Conservation (phyloP, 2,329 filamentous ascomycete genomes). For the Aspergillus pseudoviridinutans region DNA sequence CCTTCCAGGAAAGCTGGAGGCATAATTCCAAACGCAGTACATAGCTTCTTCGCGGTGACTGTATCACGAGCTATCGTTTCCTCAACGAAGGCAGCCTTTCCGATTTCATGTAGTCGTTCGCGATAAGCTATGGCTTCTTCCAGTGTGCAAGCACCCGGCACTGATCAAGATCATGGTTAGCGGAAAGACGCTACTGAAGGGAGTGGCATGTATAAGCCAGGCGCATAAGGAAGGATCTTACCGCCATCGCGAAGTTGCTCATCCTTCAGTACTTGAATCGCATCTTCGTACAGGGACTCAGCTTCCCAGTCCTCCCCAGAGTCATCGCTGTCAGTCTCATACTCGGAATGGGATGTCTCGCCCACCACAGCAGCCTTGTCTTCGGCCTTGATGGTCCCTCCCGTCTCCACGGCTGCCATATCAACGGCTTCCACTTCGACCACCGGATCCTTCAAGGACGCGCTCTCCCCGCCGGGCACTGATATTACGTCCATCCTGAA, state of each 20-base stretch:
- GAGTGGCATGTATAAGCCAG: slow-evolving; percentile 10
- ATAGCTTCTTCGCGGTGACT: slow-evolving; percentile 75
- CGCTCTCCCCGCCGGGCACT: slow-evolving; percentile 30
- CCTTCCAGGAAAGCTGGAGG: slow-evolving; percentile 71
- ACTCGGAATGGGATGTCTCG: slow-evolving; percentile 31
- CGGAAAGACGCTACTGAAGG: not conserved
- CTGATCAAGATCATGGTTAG: slow-evolving; percentile 15
- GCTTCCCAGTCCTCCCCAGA: slow-evolving; percentile 54
- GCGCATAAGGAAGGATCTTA: slow-evolving; percentile 36
- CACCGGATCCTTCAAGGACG: slow-evolving; percentile 32
- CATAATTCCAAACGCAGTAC: slow-evolving; percentile 78
- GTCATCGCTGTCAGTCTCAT: slow-evolving; percentile 34
- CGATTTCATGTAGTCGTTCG: slow-evolving; percentile 67
- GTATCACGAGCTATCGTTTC: slow-evolving; percentile 65
- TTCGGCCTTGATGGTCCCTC: slow-evolving; percentile 21
- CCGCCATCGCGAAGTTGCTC: slow-evolving; percentile 45
- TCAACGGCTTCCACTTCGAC: slow-evolving; percentile 35
- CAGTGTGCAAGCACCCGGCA: slow-evolving; percentile 58
- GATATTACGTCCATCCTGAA: slow-evolving; percentile 38
- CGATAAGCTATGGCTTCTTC: slow-evolving; percentile 67
- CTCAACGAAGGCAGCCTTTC: slow-evolving; percentile 72
- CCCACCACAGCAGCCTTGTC: slow-evolving; percentile 24
- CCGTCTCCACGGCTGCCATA: slow-evolving; percentile 19
- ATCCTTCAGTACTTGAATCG: slow-evolving; percentile 56
- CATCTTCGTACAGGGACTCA: slow-evolving; percentile 61